A percentile compares a stretch with the other conserved stretches of the same genome.
Conservation (phyloP, 768 basidiomycete genomes). For the Boletus reticulatus region DNA sequence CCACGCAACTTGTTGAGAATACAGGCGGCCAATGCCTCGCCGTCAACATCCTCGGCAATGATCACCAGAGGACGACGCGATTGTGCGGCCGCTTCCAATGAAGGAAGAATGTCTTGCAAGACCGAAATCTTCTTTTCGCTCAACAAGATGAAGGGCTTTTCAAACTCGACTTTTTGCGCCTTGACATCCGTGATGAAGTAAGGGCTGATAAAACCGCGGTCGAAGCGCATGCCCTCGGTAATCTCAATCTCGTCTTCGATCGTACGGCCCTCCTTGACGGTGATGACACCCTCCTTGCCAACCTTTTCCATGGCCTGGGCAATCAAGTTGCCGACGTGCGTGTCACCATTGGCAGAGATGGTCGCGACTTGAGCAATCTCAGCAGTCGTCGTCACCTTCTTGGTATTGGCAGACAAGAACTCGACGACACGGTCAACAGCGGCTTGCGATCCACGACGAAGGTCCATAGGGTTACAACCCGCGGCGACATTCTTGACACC, state of each 20-base stretch:
- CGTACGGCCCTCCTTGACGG: slow-evolving; percentile 97
- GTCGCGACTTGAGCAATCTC: slow-evolving; percentile 99
- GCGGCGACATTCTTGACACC: slow-evolving; percentile 99
- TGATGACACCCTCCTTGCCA: slow-evolving; percentile 99
- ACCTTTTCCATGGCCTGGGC: slow-evolving; percentile 87
- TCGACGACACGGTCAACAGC: slow-evolving; percentile 95
- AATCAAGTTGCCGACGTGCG: slow-evolving; percentile 65
- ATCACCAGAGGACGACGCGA: slow-evolving; percentile 89
- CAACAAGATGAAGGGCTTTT: slow-evolving; percentile 92
- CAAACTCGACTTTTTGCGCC: slow-evolving; percentile 91
- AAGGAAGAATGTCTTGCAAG: slow-evolving; percentile 95
- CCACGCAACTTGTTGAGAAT: slow-evolving; percentile 99
- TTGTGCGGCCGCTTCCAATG: slow-evolving; percentile 80
- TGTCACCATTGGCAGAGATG: slow-evolving; percentile 81
- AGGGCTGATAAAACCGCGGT: slow-evolving; percentile 96
- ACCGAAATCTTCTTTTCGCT: slow-evolving; percentile 98
- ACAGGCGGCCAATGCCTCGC: slow-evolving; percentile 95
- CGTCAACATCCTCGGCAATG: slow-evolving; percentile 97
- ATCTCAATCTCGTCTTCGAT: slow-evolving; percentile 99
- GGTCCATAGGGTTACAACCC: slow-evolving; percentile 99
- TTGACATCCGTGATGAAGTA: slow-evolving; percentile 99
- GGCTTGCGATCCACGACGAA: slow-evolving; percentile 95
- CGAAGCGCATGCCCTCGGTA: slow-evolving; percentile 99
- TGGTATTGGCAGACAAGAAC: slow-evolving; percentile 83
- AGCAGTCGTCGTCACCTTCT: slow-evolving; percentile 93